Conservation (phyloP, 1,284 basidiomycete species). For the Serendipita sp. region DNA sequence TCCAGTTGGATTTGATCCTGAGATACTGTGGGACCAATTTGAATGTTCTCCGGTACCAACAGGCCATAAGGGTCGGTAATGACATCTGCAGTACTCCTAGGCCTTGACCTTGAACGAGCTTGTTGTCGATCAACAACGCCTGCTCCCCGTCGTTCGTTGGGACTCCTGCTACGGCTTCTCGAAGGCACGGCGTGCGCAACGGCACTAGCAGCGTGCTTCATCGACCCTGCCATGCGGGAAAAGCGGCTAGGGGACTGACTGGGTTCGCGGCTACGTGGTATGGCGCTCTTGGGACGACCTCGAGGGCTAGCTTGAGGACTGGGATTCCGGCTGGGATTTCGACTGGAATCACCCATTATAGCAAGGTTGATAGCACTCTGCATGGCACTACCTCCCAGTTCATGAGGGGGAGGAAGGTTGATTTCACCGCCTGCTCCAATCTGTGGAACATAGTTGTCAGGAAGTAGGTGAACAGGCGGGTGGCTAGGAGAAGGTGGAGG, state of each 20-base stretch:
- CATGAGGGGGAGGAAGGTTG: not conserved
- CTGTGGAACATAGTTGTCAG: not conserved
- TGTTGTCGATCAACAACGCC: not conserved
- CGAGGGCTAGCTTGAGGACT: not conserved
- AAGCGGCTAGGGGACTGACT: not conserved
- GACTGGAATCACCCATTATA: not conserved
- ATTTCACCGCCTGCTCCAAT: not conserved
- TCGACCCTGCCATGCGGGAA: not conserved
- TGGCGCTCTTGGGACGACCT: not conserved
- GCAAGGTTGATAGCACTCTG: not conserved
- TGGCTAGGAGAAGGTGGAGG: not conserved
- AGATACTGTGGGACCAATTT: not conserved
- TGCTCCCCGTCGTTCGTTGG: not conserved
- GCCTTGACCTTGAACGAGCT: not conserved
- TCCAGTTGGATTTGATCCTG: not conserved
- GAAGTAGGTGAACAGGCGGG: not conserved
- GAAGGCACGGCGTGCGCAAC: not conserved
- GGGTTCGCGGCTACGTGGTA: not conserved
- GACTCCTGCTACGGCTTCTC: not conserved
- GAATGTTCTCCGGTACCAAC: not conserved
- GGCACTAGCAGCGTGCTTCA: conserved; percentile 1
- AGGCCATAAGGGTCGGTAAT: not conserved
- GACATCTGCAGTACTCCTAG: not conserved
- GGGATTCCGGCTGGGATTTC: not conserved
- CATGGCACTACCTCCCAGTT: conserved; percentile 1